Conservation (phyloP, 345 rosid genomes). For the Pugionium cornutum region DNA sequence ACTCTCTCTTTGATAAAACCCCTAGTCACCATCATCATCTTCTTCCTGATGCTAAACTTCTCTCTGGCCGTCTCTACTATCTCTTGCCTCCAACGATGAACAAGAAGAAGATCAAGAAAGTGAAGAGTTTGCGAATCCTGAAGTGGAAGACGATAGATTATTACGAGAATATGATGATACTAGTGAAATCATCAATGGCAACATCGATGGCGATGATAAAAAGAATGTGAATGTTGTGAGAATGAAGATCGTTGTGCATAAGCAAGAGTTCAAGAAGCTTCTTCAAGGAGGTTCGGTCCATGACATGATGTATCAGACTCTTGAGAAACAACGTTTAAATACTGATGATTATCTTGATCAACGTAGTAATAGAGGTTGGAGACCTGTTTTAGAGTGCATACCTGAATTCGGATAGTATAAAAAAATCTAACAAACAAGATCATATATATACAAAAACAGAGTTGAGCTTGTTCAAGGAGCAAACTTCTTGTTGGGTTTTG, state of each 20-base stretch:
- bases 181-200: slow-evolving; percentile 47
- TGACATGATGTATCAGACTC: slow-evolving; percentile 52
- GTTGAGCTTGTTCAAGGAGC: slow-evolving; percentile 26
- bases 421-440: neutral
- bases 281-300: slow-evolving; percentile 56
- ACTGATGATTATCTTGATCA: slow-evolving; percentile 12
- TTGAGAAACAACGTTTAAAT: slow-evolving; percentile 41
- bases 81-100: slow-evolving; percentile 53
- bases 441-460: neutral
- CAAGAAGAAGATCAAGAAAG: slow-evolving; percentile 53
- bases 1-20: slow-evolving; percentile 53
- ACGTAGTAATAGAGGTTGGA: slow-evolving; percentile 45
- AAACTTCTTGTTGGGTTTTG: neutral
- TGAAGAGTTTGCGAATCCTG: slow-evolving; percentile 60
- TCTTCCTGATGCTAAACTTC: slow-evolving; percentile 55
- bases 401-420: slow-evolving; percentile 55
- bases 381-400: slow-evolving; percentile 63
- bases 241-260: slow-evolving; percentile 75
- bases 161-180: slow-evolving; percentile 27
- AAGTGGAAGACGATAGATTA: slow-evolving; percentile 37
- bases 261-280: slow-evolving; percentile 67
- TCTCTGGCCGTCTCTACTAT: slow-evolving; percentile 55
- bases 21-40: slow-evolving; percentile 43
- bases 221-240: slow-evolving; percentile 46
- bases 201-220: slow-evolving; percentile 4